Evolutionary conservation across 148 eudicot species (phyloP).

Genomic region (Nepenthes gracilis): DNA sequence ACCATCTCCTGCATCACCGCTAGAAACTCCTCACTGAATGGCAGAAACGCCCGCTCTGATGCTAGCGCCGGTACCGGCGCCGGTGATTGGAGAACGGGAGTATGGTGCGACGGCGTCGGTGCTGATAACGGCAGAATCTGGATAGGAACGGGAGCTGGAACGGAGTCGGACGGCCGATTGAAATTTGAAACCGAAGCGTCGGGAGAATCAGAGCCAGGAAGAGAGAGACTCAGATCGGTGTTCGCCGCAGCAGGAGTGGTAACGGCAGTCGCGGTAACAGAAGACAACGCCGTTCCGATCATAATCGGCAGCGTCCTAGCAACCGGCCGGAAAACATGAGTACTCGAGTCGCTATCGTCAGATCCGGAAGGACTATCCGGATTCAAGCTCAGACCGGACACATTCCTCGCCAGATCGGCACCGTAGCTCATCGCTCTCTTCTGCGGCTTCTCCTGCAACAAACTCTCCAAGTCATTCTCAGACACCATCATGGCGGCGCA

Average conservation of each 20-base stretch:
- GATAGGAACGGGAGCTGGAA: background rate
- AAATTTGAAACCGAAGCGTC: slow-evolving; percentile 2
- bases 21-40: slow-evolving; percentile 35
- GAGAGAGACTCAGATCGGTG: slow-evolving; percentile 23
- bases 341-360: slow-evolving; percentile 50
- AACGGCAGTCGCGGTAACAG: background rate
- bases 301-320: slow-evolving; percentile 28
- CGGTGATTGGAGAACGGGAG: background rate
- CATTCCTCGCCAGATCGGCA: slow-evolving; percentile 25
- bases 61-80: background rate
- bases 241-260: too few relatives aligned
- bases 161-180: too few relatives aligned
- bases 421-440: slow-evolving; percentile 75
- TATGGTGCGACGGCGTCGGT: background rate
- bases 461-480: slow-evolving; percentile 10
- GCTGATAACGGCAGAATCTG: background rate
- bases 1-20: slow-evolving; percentile 59
- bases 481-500: slow-evolving; percentile 25
- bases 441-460: slow-evolving; percentile 22
- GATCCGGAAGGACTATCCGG: slow-evolving; percentile 76
- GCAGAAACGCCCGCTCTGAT: slow-evolving; percentile 11
- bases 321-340: slow-evolving; percentile 41
- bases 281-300: slow-evolving; percentile 9
- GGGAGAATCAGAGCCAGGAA: slow-evolving; percentile 30
- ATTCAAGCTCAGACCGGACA: slow-evolving; percentile 36